Evolutionary conservation across 257 asterid species (phyloP).

Genomic region (Fraxinus pennsylvanica): DNA sequence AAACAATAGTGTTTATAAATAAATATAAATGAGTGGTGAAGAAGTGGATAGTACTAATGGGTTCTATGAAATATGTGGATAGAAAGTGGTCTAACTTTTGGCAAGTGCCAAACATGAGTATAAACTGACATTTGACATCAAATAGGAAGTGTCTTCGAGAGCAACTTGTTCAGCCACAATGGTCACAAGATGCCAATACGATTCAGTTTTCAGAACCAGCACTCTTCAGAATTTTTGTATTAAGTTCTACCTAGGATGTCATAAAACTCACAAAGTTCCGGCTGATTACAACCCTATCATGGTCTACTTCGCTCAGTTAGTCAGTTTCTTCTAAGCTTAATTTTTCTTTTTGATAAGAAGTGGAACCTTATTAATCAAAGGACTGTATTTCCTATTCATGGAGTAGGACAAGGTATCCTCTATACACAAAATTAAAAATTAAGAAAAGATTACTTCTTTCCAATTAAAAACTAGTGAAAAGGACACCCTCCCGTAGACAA

Average conservation of each 20-base stretch:
- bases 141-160: background rate
- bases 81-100: no score
- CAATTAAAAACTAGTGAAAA: background rate
- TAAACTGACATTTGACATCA: no score
- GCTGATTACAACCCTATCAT: slow-evolving; percentile 7
- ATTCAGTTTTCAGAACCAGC: slow-evolving; percentile 19
- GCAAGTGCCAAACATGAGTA: no score
- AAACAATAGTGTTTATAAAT: no score
- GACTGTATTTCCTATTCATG: background rate
- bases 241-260: slow-evolving; percentile 8
- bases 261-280: slow-evolving; percentile 21
- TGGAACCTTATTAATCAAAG: background rate
- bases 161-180: slow-evolving; percentile 3
- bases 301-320: background rate
- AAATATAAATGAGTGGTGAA: no score
- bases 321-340: background rate
- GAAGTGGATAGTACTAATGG: no score
- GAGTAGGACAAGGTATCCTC: background rate
- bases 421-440: background rate
- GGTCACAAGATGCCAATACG: slow-evolving; percentile 12
- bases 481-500: background rate
- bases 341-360: background rate
- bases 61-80: no score
- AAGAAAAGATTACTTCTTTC: background rate
- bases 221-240: slow-evolving; percentile 2